Conservation (phyloP, 164 flowering plant genomes). For the Berberis thunbergii region DNA sequence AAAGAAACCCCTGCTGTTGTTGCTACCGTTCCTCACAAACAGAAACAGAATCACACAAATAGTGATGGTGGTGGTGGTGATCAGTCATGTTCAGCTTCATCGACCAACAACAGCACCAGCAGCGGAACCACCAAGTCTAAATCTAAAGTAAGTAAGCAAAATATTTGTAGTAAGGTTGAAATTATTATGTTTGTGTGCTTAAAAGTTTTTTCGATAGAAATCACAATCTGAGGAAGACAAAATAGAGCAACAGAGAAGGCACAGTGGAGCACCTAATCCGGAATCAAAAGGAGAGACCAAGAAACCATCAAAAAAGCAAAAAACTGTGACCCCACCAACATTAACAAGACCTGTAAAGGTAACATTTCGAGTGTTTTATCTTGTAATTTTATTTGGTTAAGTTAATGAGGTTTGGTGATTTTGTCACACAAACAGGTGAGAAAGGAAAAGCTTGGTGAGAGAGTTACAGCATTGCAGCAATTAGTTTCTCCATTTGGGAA, state of each 20-base stretch:
- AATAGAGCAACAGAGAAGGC: background rate
- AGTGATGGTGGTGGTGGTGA: conserved; percentile 38
- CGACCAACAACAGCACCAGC: conserved; percentile 19
- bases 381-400: background rate
- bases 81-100: conserved; percentile 34
- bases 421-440: conserved; percentile 30
- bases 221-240: background rate
- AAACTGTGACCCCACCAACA: conserved; percentile 19
- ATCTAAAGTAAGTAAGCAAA: background rate
- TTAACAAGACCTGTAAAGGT: conserved; percentile 36
- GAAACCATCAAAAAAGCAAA: conserved; percentile 29
- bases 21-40: too few species aligned
- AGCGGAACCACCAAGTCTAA: conserved; percentile 19
- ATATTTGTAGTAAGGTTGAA: background rate
- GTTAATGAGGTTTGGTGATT: background rate
- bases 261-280: background rate
- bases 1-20: too few species aligned
- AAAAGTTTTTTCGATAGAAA: conserved; percentile 3
- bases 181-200: background rate
- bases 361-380: background rate
- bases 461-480: conserved; percentile 75
- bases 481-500: conserved; percentile 91
- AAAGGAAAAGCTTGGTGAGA: conserved; percentile 80
- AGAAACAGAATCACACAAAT: conserved; percentile 4
- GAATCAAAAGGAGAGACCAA: conserved; percentile 2